Percentiles rank a stretch among this genome's conserved stretches.
Conservation (phyloP, 1,284 basidiomycete species). For the Irpex sp. region DNA sequence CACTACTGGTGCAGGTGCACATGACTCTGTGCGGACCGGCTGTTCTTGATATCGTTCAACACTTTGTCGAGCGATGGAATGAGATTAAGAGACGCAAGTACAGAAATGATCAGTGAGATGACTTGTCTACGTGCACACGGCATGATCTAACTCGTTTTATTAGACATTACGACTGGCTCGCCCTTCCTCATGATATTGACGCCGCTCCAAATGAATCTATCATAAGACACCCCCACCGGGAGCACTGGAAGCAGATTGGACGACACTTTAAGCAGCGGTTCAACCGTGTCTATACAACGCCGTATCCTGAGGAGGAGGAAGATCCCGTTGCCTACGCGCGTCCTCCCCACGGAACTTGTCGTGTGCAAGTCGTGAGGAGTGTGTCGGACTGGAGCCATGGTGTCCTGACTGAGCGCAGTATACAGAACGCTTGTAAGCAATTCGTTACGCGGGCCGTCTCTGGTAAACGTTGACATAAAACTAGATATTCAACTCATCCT, state of each 20-base stretch:
- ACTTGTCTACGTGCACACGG: background rate
- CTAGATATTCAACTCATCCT: constrained; percentile 76
- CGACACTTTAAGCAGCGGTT: constrained; percentile 61
- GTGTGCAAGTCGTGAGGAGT: constrained; percentile 78
- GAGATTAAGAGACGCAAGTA: constrained; percentile 76
- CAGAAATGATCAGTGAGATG: constrained; percentile 8
- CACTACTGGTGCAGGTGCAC: constrained; percentile 49
- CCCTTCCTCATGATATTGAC: constrained; percentile 73
- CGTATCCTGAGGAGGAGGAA: constrained; percentile 30
- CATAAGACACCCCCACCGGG: constrained; percentile 67
- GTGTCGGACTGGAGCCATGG: constrained; percentile 92
- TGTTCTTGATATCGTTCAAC: constrained; percentile 87
- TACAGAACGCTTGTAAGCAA: constrained; percentile 81
- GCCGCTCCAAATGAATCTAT: constrained; percentile 63
- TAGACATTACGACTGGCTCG: constrained; percentile 71
- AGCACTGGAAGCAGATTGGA: constrained; percentile 58
- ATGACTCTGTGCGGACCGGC: constrained; percentile 83
- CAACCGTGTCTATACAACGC: constrained; percentile 31
- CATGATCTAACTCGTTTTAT: background rate
- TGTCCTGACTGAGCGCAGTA: constrained; percentile 79
- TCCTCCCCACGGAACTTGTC: constrained; percentile 47
- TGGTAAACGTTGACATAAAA: constrained; percentile 5
- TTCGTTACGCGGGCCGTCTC: background rate
- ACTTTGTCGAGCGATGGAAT: constrained; percentile 89
- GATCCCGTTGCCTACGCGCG: constrained; percentile 31